Evolutionary conservation across 1,284 basidiomycete species (phyloP), one percentile per base, ranked within the genome.

Genomic region (Pseudozyma thailandica): DNA sequence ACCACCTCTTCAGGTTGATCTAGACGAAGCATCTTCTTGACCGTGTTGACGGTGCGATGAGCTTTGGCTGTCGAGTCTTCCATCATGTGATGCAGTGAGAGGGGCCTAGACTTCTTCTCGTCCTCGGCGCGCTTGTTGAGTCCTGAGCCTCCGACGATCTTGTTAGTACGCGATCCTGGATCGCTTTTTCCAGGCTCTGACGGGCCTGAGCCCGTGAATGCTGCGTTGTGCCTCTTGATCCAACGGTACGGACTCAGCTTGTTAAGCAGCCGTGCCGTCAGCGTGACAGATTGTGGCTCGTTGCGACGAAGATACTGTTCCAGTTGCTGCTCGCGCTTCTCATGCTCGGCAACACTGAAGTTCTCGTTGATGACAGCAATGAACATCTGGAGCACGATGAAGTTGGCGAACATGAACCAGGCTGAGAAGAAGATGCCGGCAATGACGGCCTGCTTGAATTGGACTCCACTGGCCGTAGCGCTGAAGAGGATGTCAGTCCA

Each of bases 281-380:
- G 55, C 10, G 77, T 64, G 16, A 20, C 23, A 15, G 51, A 41
- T 13, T 55, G 69, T 3, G 73, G 72, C 53, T 86, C 85, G 6
- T 85, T 75, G 35, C 84, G 84, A 35, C 84, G 83, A 25, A 86
- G 83, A 72, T 89, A 83, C 54, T 84, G 83, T 47, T 86, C 89
- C 8, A 91, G 89, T 83, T 98, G 95, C 72, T 91, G 88, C 44
- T 88, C 88, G 56, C 90, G 89, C 85, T 96, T 97, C 44, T 90
- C 88, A 81, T 95, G 92, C 79, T 98, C 95, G 0, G 93, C 93
- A 4, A 97, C 89, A 41, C 91, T 88, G 76, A 98, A 98, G 84
- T 96, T 97, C 85, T 97, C 94, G 83, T 96, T 94, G 86, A 98
- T 94, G 51, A 98, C 94, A 31, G 94, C 95, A 79, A 98, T 94